A percentile compares a stretch with the other conserved stretches of the same genome.
phyloP scores from a whole-genome alignment of 495 filamentous ascomycete genomes.

The Penicillium paradoxum region DNA sequence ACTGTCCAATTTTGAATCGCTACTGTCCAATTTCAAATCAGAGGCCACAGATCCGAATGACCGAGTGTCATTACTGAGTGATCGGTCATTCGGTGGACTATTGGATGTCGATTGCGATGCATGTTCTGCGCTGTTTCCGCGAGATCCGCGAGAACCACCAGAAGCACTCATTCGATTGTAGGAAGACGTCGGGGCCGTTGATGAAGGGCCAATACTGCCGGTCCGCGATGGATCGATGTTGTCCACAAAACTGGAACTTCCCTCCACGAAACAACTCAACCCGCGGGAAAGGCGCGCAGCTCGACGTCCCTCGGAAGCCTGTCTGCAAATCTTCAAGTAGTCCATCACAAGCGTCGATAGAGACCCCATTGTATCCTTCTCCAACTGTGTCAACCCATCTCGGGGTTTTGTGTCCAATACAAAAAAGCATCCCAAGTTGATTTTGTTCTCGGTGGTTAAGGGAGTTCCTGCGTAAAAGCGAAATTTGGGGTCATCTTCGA shows the following conservation, averaged over 20 bases:
- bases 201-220: constrained; percentile 18
- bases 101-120: constrained; percentile 21
- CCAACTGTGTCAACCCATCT: constrained; percentile 26
- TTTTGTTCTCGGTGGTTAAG: constrained; percentile 59
- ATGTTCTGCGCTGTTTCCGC: constrained; percentile 24
- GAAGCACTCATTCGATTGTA: constrained; percentile 26
- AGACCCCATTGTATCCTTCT: constrained; percentile 40
- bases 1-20: not conserved
- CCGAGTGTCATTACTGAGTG: constrained; percentile 26
- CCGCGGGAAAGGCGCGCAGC: constrained; percentile 56
- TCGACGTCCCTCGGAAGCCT: constrained; percentile 52
- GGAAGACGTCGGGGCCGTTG: constrained; percentile 24
- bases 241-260: constrained; percentile 43
- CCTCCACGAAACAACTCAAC: constrained; percentile 60
- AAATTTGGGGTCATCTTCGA: constrained; percentile 37
- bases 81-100: constrained; percentile 16
- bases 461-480: constrained; percentile 48
- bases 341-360: constrained; percentile 57
- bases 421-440: constrained; percentile 68
- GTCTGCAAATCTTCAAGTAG: constrained; percentile 55
- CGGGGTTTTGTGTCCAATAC: constrained; percentile 52
- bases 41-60: constrained; percentile 29
- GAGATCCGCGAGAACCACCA: constrained; percentile 27
- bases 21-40: constrained; percentile 8
- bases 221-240: constrained; percentile 24